These are phyloP conservation scores for Candida morakotiae DNA, from an alignment of 805 yeast genomes.

Conservation along the genomic window DNA sequence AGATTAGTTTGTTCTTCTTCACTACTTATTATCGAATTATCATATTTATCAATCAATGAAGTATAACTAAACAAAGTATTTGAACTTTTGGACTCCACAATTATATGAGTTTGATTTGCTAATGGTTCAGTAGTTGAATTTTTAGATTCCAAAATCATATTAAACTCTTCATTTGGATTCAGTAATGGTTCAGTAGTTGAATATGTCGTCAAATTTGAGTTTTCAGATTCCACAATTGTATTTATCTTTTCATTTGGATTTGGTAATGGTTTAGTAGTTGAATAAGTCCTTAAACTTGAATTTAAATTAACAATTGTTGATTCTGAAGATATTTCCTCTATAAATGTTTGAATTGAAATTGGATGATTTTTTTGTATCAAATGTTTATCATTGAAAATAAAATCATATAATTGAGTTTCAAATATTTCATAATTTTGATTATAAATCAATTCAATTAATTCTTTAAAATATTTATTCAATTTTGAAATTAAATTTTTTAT, in stretches of 20 bases:
- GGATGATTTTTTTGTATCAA: neutral
- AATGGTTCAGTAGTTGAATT: conserved; percentile 11
- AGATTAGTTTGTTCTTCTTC: neutral
- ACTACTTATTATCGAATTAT: conserved; percentile 9
- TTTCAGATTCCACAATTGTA: neutral
- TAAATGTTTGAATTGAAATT: neutral
- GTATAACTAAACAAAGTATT: conserved; percentile 22
- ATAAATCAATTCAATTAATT: conserved; percentile 13
- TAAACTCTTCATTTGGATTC: neutral
- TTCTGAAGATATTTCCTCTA: neutral
- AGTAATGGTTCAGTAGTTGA: neutral
- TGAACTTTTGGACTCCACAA: conserved; percentile 16
- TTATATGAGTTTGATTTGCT: conserved; percentile 12
- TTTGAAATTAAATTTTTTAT: conserved; percentile 19
- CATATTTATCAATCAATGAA: conserved; percentile 28
- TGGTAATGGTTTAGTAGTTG: conserved; percentile 5
- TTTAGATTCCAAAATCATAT: neutral
- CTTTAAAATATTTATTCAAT: conserved; percentile 22
- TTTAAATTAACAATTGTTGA: neutral
- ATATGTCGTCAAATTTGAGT: neutral
- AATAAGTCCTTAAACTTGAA: neutral
- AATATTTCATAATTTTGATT: too few relatives aligned
- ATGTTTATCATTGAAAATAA: conserved; percentile 8
- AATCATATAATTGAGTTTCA: conserved; percentile 7
- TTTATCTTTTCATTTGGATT: too few relatives aligned